phyloP scores from a whole-genome alignment of 73 alveolate species.

The Paramecium pentaurelia region DNA sequence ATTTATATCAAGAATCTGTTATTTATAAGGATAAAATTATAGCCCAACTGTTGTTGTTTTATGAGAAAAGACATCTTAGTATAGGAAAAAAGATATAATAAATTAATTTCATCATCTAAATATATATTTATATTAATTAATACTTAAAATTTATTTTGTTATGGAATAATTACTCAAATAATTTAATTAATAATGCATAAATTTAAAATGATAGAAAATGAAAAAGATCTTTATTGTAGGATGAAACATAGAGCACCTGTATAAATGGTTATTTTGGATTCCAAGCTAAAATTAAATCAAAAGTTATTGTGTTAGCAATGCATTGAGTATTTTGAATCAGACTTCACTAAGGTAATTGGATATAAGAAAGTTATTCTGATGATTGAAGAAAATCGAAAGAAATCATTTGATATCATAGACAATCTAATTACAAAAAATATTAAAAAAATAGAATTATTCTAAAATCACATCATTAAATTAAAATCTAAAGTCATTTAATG shows the following conservation, averaged over 20 bases:
- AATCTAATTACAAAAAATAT: not conserved
- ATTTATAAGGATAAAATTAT: too few relatives aligned
- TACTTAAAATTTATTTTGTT: too few relatives aligned
- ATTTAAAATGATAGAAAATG: not conserved
- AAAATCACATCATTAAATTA: not conserved
- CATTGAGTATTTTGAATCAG: not conserved
- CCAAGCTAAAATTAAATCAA: not conserved
- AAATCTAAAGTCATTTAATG: not conserved
- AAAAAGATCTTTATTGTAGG: not conserved
- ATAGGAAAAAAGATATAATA: too few relatives aligned
- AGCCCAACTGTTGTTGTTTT: too few relatives aligned
- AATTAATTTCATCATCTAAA: too few relatives aligned
- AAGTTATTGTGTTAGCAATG: not conserved
- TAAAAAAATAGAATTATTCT: not conserved
- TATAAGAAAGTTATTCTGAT: not conserved
- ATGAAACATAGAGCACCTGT: not conserved
- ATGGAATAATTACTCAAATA: too few relatives aligned
- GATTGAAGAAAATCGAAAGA: not conserved
- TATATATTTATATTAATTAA: too few relatives aligned
- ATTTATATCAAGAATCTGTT: too few relatives aligned
- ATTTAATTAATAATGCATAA: not conserved
- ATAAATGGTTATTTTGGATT: not conserved
- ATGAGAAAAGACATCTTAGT: too few relatives aligned
- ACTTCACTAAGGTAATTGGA: not conserved
- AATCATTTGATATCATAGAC: not conserved